Percentiles rank a stretch among this genome's conserved stretches.
These are phyloP conservation scores for Xylaria acuta DNA, from an alignment of 495 filamentous ascomycete species.

Conservation along the genomic window DNA sequence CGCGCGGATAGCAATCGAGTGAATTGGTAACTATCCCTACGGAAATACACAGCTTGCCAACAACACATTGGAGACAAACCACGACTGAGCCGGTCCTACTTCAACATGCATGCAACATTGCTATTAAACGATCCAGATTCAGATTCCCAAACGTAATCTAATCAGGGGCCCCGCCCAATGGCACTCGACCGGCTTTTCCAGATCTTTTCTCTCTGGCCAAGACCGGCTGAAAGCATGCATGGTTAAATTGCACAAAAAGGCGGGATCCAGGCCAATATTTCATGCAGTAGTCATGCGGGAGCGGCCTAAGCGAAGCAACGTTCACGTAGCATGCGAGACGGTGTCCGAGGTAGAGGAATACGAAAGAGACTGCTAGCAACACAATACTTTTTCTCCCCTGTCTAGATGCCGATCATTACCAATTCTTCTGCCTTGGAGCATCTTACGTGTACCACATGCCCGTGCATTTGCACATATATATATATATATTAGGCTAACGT, in stretches of 20 bases:
- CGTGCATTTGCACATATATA: slow-evolving; percentile 26
- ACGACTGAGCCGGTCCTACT: neutral
- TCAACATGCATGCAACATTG: slow-evolving; percentile 19
- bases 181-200: slow-evolving; percentile 18
- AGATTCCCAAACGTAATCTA: slow-evolving; percentile 22
- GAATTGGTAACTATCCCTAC: neutral
- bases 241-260: slow-evolving; percentile 37
- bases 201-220: slow-evolving; percentile 34
- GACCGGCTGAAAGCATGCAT: slow-evolving; percentile 41
- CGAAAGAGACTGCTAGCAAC: neutral
- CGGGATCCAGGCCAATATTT: slow-evolving; percentile 30
- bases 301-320: slow-evolving; percentile 23
- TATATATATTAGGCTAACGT: slow-evolving; percentile 23
- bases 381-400: slow-evolving; percentile 10
- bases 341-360: slow-evolving; percentile 21
- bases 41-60: neutral
- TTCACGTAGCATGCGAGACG: slow-evolving; percentile 34
- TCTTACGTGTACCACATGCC: slow-evolving; percentile 26
- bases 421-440: slow-evolving; percentile 22
- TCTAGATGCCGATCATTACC: slow-evolving; percentile 17
- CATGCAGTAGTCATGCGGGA: slow-evolving; percentile 24
- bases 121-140: neutral
- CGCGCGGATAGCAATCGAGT: neutral
- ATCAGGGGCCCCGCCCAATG: slow-evolving; percentile 5
- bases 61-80: slow-evolving; percentile 4